Evolutionary conservation across 768 basidiomycete genomes (phyloP), one percentile per base, ranked within the genome.

Genomic region (Pisolithus orientalis): DNA sequence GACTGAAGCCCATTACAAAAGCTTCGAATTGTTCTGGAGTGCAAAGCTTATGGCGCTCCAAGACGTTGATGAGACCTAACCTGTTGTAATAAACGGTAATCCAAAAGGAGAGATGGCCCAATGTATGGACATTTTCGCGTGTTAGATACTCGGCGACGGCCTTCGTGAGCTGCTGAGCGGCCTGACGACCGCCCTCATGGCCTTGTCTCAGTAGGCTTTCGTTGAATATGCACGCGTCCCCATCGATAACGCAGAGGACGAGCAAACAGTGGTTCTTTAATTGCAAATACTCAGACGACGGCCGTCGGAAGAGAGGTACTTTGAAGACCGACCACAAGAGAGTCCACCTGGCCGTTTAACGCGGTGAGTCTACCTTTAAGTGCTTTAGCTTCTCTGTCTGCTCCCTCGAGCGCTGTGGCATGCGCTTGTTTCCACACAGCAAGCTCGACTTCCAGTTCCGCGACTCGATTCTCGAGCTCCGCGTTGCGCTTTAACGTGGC

Each of bases 201-300:
- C 87, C 87, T 65, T 83, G 81, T 29, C 62, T 63, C 39, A 90
- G 68, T 53, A 85, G 74, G 17, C 79, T 70, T 45, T 73, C 75
- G 51, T 73, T 72, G 71, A 90, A 90, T 58, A 87, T 69, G 56
- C 80, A 80, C 45, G 80, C 78, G 63, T 88, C 82, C 38, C 85
- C 87, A 59, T 90, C 84, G 60, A 90, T 75, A 57, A 85, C 78
- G 61, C 86, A 87, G 57, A 87, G 75, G 53, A 90, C 82, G 59
- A 89, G 77, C 40, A 85, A 79, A 57, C 78, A 76, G 67, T 82
- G 80, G 57, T 74, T 79, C 82, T 86, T 66, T 51, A 51, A 48
- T 17, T 45, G 40, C 39, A 31, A 54, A 4, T 45, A 9, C 28
- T 57, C 51, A 60, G 44, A 51, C 40, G 5, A 32, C 44, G 8